A percentile compares a stretch with the other conserved stretches of the same genome.
Evolutionary conservation across 768 basidiomycete genomes (phyloP).

Genomic region (Pleurotus sapidus): DNA sequence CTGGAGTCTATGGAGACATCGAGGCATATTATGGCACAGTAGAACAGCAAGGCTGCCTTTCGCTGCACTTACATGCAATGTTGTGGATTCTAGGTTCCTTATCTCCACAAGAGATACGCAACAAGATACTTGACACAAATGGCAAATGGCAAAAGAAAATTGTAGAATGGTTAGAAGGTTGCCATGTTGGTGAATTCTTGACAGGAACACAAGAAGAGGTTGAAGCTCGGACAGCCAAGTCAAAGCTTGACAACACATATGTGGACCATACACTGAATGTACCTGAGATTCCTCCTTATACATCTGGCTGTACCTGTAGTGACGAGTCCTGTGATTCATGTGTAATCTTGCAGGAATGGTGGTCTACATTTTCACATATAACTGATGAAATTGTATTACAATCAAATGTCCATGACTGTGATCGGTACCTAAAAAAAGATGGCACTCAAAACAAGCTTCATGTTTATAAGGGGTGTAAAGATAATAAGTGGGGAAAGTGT

Average conservation of each 20-base stretch:
- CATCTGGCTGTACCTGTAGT: constrained; percentile 8
- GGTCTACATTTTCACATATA: constrained; percentile 11
- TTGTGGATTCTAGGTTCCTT: constrained; percentile 27
- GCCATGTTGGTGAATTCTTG: constrained; percentile 25
- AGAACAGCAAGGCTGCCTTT: constrained; percentile 34
- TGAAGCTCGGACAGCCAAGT: background rate
- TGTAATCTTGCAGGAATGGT: constrained; percentile 13
- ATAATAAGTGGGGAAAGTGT: constrained; percentile 25
- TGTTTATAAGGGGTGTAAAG: constrained; percentile 18
- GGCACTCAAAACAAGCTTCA: constrained; percentile 7
- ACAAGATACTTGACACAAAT: constrained; percentile 13
- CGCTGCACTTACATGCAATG: constrained; percentile 32
- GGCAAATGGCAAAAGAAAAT: constrained; percentile 11
- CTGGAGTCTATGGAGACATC: constrained; percentile 26
- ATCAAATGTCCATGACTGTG: background rate
- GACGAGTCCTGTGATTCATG: constrained; percentile 9
- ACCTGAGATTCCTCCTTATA: constrained; percentile 19
- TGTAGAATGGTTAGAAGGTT: constrained; percentile 20
- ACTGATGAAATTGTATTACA: constrained; percentile 23
- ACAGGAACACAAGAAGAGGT: constrained; percentile 22
- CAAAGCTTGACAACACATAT: background rate
- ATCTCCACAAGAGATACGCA: constrained; percentile 27
- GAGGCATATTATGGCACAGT: constrained; percentile 35
- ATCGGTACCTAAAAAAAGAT: background rate
- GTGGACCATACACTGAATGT: constrained; percentile 20